Conservation (phyloP, 306 rosid species). For the Medicago ruthenica region DNA sequence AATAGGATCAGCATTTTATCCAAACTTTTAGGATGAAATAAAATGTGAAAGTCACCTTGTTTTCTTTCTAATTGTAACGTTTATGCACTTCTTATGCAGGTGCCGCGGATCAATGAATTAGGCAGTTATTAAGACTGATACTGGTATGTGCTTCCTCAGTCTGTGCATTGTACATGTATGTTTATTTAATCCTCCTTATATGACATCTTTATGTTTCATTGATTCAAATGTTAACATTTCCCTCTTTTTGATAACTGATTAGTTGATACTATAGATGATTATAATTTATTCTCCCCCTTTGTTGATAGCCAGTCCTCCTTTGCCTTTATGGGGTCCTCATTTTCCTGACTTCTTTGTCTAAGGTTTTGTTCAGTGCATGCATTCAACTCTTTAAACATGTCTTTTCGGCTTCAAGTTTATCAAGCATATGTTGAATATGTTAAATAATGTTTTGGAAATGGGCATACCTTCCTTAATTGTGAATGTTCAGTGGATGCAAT, state of each 20-base stretch:
- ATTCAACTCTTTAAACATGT: slow-evolving; percentile 30
- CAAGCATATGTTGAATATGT: not conserved
- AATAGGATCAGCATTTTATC: slow-evolving; percentile 20
- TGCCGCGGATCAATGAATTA: slow-evolving; percentile 96
- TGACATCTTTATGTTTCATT: slow-evolving; percentile 21
- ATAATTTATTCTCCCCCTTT: not conserved
- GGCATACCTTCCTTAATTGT: slow-evolving; percentile 7
- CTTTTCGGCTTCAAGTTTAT: slow-evolving; percentile 13
- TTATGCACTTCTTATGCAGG: slow-evolving; percentile 52
- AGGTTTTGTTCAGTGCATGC: slow-evolving; percentile 1
- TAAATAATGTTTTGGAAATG: slow-evolving; percentile 31
- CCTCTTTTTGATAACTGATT: slow-evolving; percentile 7
- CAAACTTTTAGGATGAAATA: slow-evolving; percentile 6
- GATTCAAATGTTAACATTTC: slow-evolving; percentile 3
- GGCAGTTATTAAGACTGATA: slow-evolving; percentile 42
- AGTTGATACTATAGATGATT: not conserved
- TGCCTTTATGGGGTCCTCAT: not conserved
- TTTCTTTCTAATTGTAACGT: slow-evolving; percentile 28
- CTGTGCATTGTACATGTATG: slow-evolving; percentile 16
- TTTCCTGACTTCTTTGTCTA: not conserved
- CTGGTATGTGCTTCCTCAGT: slow-evolving; percentile 48
- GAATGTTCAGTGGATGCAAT: slow-evolving; percentile 20
- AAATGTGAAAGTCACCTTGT: slow-evolving; percentile 4
- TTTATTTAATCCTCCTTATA: slow-evolving; percentile 27
- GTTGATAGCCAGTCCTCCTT: slow-evolving; percentile 20